A percentile compares a stretch with the other conserved stretches of the same genome.
Conservation (phyloP, 2,329 filamentous ascomycete species). For the Colletotrichum sp. region DNA sequence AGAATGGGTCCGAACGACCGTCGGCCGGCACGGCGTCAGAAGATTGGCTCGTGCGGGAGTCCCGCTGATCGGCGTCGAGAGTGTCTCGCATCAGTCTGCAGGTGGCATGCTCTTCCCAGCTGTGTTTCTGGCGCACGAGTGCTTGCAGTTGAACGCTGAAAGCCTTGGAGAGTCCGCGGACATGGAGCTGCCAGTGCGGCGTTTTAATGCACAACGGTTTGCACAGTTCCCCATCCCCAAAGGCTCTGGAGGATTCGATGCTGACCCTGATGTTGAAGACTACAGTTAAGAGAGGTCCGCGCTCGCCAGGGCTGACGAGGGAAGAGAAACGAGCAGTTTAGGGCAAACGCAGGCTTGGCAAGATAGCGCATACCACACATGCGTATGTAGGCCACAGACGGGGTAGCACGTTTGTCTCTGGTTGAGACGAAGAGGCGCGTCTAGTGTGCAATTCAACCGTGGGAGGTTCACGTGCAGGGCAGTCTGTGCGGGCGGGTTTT, state of each 20-base stretch:
- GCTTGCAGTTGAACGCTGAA: background rate
- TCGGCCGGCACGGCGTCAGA: background rate
- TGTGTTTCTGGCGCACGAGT: background rate
- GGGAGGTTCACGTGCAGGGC: background rate
- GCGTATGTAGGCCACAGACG: background rate
- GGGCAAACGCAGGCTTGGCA: background rate
- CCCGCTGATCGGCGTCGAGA: conserved; percentile 7
- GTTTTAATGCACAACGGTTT: background rate
- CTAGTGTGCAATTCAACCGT: background rate
- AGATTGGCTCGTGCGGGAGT: background rate
- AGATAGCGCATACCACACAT: background rate
- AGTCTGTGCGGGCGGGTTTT: background rate
- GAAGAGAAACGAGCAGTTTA: background rate
- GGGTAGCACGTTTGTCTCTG: background rate
- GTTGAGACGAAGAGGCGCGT: background rate
- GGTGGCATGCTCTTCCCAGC: conserved; percentile 5
- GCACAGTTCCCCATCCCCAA: background rate
- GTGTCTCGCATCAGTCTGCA: conserved; percentile 15
- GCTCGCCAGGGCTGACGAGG: background rate
- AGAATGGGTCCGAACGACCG: background rate
- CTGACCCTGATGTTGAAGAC: background rate
- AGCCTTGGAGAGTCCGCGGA: background rate
- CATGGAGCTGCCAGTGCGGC: background rate
- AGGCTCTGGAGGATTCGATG: background rate
- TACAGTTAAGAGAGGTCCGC: background rate